Evolutionary conservation across 2,329 filamentous ascomycete genomes (phyloP), one percentile per base, ranked within the genome.

Genomic region (Colletotrichum cereale): DNA sequence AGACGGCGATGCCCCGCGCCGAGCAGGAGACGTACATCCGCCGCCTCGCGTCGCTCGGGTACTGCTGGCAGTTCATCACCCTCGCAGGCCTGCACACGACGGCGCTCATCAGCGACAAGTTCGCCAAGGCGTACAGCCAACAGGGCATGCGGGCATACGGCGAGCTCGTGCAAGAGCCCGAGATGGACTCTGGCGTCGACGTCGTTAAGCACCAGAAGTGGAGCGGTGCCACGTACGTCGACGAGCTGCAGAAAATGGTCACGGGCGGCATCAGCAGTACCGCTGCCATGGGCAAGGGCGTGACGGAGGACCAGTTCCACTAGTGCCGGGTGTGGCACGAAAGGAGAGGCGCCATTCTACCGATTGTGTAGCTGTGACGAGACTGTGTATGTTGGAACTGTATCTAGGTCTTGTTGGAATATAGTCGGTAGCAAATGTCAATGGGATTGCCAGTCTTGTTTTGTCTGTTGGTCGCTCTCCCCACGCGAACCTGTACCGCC

Each of bases 1-100:
- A 98, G 87, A 89, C 95, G 70, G 96, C 96, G 77, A 98, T 98
- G 95, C 88, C 94, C 55, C 90, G 93, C 75, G 87, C 89, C 64
- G 96, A 98, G 82, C 96, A 99, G 85, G 94, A 97, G 86, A 99
- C 96, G 26, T 99, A 98, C 86, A 99, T 99, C 86, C 87, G 91
- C 74, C 93, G 96, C 52, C 92, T 99, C 50, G 95, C 91, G 73
- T 79, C 86, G 74, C 89, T 99, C 60, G 96, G 96, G 74, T 99
- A 99, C 89, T 97, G 94, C 90, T 99, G 96, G 96, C 96, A 99
- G 84, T 99, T 99, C 88, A 99, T 99, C 86, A 99, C 96, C n/a
- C 90, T 99, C 57, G 96, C 96, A 6, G 96, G 96, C 76, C 88
- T 99, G 80, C 96, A 99, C 87, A 97, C 94, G 73, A 98, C 94